Evolutionary conservation across 2,329 filamentous ascomycete genomes (phyloP), one percentile per base, ranked within the genome.

Genomic region (Nakataea oryzae): DNA sequence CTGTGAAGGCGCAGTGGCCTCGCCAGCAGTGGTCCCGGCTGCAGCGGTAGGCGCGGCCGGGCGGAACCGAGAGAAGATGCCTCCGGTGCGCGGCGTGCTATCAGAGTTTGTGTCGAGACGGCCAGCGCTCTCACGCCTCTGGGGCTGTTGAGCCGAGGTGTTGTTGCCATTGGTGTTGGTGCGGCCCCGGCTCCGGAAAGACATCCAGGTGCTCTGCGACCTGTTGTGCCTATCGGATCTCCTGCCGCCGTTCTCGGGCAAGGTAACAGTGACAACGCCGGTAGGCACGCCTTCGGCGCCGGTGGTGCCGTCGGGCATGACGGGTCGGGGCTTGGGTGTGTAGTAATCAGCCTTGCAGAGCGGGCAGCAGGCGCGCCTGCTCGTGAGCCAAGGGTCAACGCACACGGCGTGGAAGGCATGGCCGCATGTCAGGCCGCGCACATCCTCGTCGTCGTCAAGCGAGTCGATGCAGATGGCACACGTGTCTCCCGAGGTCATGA

Each of bases 311-410:
- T 71, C 3, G 89, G 80, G 29, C 27, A 88, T 60, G 91, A 90
- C 76, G 97, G 57, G 30, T 21, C 91, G 89, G 60, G 92, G 91
- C 76, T 97, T 97, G 0, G 95, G 93, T 3, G 91, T 88, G 74
- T 96, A 97, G 74, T 97, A 99, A 72, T 99, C 95, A 54, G 93
- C 91, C 77, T 99, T 99, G 81, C 95, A 99, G 8, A 99, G 86
- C 7, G 95, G 95, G 73, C 95, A 99, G 78, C 93, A 97, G 29
- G 95, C 95, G 67, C 93, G 88, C 65, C 95, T 86, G 71, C 90
- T 93, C 12, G 95, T 99, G 66, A 99, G 78, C 95, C 95, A 99
- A 13, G 95, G 95, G 69, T 99, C 95, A 59, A 99, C 85, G 72
- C 95, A 99, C 54, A 89, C 90, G 60, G 92, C 93, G 73, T 99